Evolutionary conservation across 2,329 filamentous ascomycete species (phyloP).

Genomic region (Fusarium sp.): DNA sequence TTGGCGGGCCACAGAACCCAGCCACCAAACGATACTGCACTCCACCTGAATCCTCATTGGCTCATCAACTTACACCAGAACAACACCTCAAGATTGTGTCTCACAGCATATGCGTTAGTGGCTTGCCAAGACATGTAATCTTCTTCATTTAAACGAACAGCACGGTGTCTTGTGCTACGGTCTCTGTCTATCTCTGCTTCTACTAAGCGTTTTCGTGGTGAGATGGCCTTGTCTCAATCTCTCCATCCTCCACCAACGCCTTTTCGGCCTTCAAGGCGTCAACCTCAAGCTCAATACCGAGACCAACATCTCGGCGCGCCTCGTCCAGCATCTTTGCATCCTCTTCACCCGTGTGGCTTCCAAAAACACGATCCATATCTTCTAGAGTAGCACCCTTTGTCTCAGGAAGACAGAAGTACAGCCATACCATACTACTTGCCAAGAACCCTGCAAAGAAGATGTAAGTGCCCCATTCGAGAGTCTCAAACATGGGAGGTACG

Average conservation of each 20-base stretch:
- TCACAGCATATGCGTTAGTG: background rate
- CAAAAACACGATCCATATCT: conserved; percentile 65
- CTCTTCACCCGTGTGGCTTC: conserved; percentile 50
- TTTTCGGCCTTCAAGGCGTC: conserved; percentile 38
- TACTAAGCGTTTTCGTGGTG: conserved; percentile 37
- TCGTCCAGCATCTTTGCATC: conserved; percentile 40
- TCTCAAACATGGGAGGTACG: conserved; percentile 54
- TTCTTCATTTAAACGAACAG: background rate
- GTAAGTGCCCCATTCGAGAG: conserved; percentile 62
- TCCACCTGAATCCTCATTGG: conserved; percentile 15
- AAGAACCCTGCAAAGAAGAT: conserved; percentile 68
- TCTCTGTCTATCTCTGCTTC: background rate
- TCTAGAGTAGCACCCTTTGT: conserved; percentile 67
- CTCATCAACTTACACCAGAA: conserved; percentile 9
- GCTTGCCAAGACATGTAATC: background rate
- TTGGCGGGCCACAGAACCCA: conserved; percentile 31
- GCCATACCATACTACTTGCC: conserved; percentile 59
- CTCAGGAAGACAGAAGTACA: conserved; percentile 65
- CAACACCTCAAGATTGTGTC: background rate
- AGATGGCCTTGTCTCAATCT: conserved; percentile 26
- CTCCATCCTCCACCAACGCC: conserved; percentile 35
- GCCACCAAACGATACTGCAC: background rate
- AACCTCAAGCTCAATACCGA: conserved; percentile 30
- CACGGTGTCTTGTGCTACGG: background rate
- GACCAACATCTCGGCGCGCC: conserved; percentile 38